These are phyloP conservation scores for Mycena galopus DNA, from an alignment of 768 basidiomycete species.

Conservation along the genomic window DNA sequence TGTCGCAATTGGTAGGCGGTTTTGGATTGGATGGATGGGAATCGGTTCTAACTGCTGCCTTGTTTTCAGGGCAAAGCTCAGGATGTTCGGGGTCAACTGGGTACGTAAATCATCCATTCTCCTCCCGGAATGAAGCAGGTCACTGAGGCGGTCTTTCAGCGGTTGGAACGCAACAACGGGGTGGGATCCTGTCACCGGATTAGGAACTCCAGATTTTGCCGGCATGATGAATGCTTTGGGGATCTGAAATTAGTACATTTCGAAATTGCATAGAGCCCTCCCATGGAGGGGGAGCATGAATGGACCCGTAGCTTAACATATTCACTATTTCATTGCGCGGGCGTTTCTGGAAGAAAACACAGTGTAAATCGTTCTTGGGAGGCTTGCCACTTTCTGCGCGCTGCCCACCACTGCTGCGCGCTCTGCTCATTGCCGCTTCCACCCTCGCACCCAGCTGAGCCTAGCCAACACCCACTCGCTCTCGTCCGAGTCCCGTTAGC, in stretches of 20 bases:
- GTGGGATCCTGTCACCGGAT: neutral
- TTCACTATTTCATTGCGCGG: too few relatives aligned
- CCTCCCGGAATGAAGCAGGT: neutral
- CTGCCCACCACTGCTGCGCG: too few relatives aligned
- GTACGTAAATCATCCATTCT: neutral
- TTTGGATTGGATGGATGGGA: neutral
- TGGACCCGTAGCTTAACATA: too few relatives aligned
- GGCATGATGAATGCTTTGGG: neutral
- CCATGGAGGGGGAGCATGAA: too few relatives aligned
- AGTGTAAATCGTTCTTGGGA: too few relatives aligned
- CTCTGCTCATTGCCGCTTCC: too few relatives aligned
- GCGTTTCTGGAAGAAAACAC: too few relatives aligned
- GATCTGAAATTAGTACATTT: neutral
- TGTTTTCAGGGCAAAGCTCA: neutral
- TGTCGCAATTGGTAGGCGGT: neutral
- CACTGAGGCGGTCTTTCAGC: neutral
- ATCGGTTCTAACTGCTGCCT: neutral
- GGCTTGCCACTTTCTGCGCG: too few relatives aligned
- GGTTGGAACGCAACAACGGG: neutral
- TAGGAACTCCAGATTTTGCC: neutral
- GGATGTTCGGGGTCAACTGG: neutral
- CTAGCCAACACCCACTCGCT: too few relatives aligned
- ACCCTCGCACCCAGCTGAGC: too few relatives aligned
- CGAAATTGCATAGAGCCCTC: too few relatives aligned
- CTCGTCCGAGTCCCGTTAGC: too few relatives aligned